A percentile compares a stretch with the other conserved stretches of the same genome.
Evolutionary conservation across 139 green algal species (phyloP).

Genomic region (Asterochloris erici): DNA sequence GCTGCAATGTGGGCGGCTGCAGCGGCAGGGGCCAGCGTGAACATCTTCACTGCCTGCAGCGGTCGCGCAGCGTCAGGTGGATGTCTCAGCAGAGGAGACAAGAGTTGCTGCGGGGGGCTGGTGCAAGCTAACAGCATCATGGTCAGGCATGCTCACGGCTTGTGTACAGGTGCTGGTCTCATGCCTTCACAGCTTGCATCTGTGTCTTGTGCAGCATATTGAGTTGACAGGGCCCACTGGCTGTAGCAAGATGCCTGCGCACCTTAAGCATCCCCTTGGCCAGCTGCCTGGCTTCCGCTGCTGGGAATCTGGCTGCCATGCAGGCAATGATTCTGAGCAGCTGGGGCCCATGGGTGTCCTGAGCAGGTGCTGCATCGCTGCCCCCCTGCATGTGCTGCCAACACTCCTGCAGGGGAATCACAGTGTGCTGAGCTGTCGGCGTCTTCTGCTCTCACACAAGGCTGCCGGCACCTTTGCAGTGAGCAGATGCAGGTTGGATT

Average conservation of each 20-base stretch:
- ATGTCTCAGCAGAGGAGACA: not conserved
- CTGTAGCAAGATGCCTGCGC: not conserved
- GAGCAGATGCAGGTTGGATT: not conserved
- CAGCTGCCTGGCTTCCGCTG: slow-evolving; percentile 45
- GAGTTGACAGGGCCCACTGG: too few species aligned
- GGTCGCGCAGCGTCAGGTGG: not conserved
- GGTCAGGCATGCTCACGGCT: too few species aligned
- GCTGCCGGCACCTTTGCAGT: not conserved
- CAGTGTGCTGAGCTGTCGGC: not conserved
- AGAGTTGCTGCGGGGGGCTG: not conserved
- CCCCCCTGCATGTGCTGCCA: slow-evolving; percentile 9
- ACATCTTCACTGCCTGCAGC: slow-evolving; percentile 46
- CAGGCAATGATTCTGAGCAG: slow-evolving; percentile 66
- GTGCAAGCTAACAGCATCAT: not conserved
- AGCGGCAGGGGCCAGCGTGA: slow-evolving; percentile 47
- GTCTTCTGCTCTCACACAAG: not conserved
- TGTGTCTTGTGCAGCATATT: too few species aligned
- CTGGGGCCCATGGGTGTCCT: slow-evolving; percentile 20
- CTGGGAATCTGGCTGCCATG: slow-evolving; percentile 54
- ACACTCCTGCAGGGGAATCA: slow-evolving; percentile 23
- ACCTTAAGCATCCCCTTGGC: slow-evolving; percentile 54
- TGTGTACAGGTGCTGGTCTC: too few species aligned
- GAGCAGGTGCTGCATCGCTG: not conserved
- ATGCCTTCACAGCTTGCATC: too few species aligned
- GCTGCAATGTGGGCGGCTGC: slow-evolving; percentile 58